A percentile compares a stretch with the other conserved stretches of the same genome.
Conservation (phyloP, 1,139 yeast species). For the Yamadazyma atlantica region DNA sequence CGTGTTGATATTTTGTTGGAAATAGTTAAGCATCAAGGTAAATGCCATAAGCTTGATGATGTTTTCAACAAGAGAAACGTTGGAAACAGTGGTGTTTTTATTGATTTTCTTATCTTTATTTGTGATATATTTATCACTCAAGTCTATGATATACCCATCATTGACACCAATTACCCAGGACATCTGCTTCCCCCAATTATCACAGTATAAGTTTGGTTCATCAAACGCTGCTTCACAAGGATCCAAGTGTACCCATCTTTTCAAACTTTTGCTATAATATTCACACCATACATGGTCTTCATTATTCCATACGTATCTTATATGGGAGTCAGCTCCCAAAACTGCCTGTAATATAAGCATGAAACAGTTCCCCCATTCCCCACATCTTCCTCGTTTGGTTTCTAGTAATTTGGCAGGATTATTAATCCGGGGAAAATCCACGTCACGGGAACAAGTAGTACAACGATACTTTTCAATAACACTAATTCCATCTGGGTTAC, state of each 20-base stretch:
- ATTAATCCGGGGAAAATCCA: constrained; percentile 76
- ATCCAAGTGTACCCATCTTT: constrained; percentile 86
- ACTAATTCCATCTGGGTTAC: constrained; percentile 34
- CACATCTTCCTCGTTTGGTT: constrained; percentile 79
- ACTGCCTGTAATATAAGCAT: constrained; percentile 67
- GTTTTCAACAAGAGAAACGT: constrained; percentile 37
- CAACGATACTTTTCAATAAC: constrained; percentile 65
- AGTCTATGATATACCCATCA: constrained; percentile 61
- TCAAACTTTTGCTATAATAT: constrained; percentile 59
- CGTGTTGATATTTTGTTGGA: constrained; percentile 5
- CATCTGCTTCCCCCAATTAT: constrained; percentile 94
- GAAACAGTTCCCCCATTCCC: constrained; percentile 93
- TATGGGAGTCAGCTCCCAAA: constrained; percentile 48
- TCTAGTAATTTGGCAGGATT: constrained; percentile 61
- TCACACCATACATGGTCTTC: constrained; percentile 99
- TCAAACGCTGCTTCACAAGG: constrained; percentile 87
- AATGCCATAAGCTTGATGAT: constrained; percentile 41
- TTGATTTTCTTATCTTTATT: constrained; percentile 50
- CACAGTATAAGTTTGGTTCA: constrained; percentile 71
- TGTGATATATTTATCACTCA: constrained; percentile 67
- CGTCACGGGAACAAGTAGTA: constrained; percentile 38
- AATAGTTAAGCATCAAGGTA: constrained; percentile 28
- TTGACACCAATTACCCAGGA: constrained; percentile 77
- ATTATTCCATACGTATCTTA: constrained; percentile 78
- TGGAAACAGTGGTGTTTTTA: constrained; percentile 38